Base-by-base conservation (phyloP, 768 basidiomycete species). In the Mycena vitilis region DNA sequence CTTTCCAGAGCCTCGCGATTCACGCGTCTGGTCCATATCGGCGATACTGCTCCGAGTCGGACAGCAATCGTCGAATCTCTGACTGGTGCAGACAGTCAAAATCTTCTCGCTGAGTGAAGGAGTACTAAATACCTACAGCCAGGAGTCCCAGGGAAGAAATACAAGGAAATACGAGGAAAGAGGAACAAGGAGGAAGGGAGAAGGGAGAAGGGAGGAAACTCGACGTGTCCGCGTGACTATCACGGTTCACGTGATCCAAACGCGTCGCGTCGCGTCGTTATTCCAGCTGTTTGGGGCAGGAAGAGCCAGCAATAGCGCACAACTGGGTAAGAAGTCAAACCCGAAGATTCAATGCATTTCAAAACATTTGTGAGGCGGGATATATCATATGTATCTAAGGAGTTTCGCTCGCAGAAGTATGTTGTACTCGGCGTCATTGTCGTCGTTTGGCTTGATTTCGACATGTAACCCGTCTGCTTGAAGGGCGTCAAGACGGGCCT, bases 221-320 rank as follows among this genome's bases (percentile, higher is more conserved):
- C 8, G 44, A 45, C 13, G 44, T 30, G 30, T 30, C 30, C 30
- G 30, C 5, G 22, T 34, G 25, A 30, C 16, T 4, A 25, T 15
- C 18, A 53, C 52, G n/a, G 2, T 0, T 11, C 57, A 58, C 44
- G 44, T 48, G 45, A 37, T 59, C 20, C 1, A 45, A 44, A 13
- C 58, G 44, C 58, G 58, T 59, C 58, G 58, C 58, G 58, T 48
- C 58, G 58, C 58, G 44, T 22, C 53, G 5, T 38, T 20, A 22
- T 0, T 37, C 58, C 44, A 45, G 25, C 44, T 8, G 36, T 55
- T 37, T 37, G 37, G 34, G 37, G 40, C 22, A 23, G 30, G n/a
- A 22, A 25, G 71, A 20, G 23, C 25, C 23, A 16, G 15, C 25
- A 36, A 34, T 22, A 8, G 45, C 40, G 40, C 10, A 40, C 7